Evolutionary conservation across 306 rosid genomes (phyloP).

Genomic region (Glycine latifolia): DNA sequence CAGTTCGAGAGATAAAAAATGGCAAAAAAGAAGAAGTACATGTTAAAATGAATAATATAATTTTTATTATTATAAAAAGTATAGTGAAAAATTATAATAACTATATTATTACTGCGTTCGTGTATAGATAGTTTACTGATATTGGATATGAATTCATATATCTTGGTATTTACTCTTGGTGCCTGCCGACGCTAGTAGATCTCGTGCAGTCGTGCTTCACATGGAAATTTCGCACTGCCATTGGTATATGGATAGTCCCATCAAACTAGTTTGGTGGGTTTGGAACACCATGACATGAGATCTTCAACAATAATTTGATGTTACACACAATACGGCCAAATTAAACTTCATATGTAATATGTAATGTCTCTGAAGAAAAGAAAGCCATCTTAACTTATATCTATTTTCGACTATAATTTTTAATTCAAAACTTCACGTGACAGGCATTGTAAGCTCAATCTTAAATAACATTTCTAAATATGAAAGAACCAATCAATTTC

Average conservation of each 20-base stretch:
- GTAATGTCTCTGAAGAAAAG: not conserved
- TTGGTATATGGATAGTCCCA: not conserved
- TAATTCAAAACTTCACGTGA: not conserved
- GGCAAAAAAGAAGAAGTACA: too few species aligned
- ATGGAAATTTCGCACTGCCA: not conserved
- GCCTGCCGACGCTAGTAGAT: not conserved
- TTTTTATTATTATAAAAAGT: too few species aligned
- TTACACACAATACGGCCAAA: not conserved
- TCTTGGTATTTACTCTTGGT: too few species aligned
- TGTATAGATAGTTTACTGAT: not conserved
- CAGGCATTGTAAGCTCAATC: not conserved
- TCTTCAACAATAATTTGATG: not conserved
- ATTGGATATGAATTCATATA: too few species aligned
- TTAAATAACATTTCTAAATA: not conserved
- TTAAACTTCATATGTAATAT: constrained; percentile 7
- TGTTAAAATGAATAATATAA: too few species aligned
- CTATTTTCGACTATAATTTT: not conserved
- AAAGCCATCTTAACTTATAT: not conserved
- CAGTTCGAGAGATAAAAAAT: too few species aligned
- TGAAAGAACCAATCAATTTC: not conserved
- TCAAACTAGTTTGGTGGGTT: not conserved
- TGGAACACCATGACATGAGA: not conserved
- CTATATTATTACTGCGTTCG: too few species aligned
- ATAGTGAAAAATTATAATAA: too few species aligned
- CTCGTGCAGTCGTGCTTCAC: not conserved